phyloP scores from a whole-genome alignment of 495 filamentous ascomycete species.

The Neurospora tetrasperma region DNA sequence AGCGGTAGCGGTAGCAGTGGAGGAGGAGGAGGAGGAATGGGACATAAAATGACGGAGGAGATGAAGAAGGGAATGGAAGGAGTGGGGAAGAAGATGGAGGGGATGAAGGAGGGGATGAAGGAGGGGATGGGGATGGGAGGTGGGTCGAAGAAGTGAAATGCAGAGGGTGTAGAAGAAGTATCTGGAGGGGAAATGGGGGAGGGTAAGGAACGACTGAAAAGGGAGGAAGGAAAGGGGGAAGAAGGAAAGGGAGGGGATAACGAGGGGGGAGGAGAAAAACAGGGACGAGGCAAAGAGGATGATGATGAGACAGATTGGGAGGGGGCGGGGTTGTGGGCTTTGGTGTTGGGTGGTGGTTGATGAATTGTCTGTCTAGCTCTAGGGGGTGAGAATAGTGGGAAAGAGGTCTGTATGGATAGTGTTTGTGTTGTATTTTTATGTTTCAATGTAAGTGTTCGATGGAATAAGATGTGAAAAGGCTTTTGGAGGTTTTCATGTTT shows the following conservation, averaged over 20 bases:
- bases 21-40: background rate
- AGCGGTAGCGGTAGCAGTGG: background rate
- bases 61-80: background rate
- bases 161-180: no score
- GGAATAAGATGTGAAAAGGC: no score
- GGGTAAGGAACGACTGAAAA: background rate
- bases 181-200: no score
- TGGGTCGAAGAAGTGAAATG: constrained; percentile 7
- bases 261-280: background rate
- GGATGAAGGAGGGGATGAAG: constrained; percentile 17
- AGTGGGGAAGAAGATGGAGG: constrained; percentile 14
- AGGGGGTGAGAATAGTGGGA: background rate
- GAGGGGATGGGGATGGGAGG: constrained; percentile 1
- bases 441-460: no score
- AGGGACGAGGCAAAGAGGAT: no score
- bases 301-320: background rate
- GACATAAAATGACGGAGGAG: background rate
- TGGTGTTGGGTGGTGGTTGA: background rate
- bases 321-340: background rate
- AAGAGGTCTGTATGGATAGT: background rate
- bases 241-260: background rate
- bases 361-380: background rate
- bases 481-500: no score
- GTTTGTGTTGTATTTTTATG: no score
- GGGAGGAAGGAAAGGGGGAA: background rate